Evolutionary conservation across 2,329 filamentous ascomycete species (phyloP), one percentile per base, ranked within the genome.

Genomic region (Endoconidiophora polonica): DNA sequence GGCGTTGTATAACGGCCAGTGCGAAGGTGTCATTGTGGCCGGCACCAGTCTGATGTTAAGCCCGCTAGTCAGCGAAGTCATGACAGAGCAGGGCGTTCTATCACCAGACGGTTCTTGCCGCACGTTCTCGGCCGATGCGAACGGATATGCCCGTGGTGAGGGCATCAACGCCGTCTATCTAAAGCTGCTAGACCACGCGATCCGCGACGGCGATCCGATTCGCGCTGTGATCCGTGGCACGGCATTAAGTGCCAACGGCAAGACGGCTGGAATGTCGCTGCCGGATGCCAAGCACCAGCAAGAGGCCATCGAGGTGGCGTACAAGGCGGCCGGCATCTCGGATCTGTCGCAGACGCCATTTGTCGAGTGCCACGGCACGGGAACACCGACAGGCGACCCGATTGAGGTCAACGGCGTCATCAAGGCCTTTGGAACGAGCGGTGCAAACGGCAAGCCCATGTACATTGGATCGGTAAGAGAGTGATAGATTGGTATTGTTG

Each of bases 121-220:
- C 33, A 58, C 58, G 14, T 66, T 61, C 18, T 62, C 64, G 37
- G 39, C 52, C 22, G 54, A 58, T 0, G 62, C 58, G 0, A 60
- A 66, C 55, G 67, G 72, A 2, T 73, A 72, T 56, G 66, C 61
- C 1, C 60, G 69, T 23, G 67, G 68, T 10, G 68, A 73, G 54
- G 60, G 63, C 14, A 50, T 73, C 39, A 36, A 48, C 36, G 18
- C 46, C 40, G 5, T 57, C 2, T 46, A 70, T 4, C 51, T 74
- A 2, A 73, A 73, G 58, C 62, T 57, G 0, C 56, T 72, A 0
- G 58, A 59, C 3, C 61, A 66, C 47, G 70, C 71, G 1, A 50
- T 73, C 2, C 56, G 55, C 3, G 67, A 68, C 39, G 63, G 64
- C 5, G 67, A 73, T 55, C 58, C 59, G 0, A 62, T 66, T 29